A percentile compares a stretch with the other conserved stretches of the same genome.
Evolutionary conservation across 73 alveolate species (phyloP).

Genomic region (Tetrahymena elliotti): DNA sequence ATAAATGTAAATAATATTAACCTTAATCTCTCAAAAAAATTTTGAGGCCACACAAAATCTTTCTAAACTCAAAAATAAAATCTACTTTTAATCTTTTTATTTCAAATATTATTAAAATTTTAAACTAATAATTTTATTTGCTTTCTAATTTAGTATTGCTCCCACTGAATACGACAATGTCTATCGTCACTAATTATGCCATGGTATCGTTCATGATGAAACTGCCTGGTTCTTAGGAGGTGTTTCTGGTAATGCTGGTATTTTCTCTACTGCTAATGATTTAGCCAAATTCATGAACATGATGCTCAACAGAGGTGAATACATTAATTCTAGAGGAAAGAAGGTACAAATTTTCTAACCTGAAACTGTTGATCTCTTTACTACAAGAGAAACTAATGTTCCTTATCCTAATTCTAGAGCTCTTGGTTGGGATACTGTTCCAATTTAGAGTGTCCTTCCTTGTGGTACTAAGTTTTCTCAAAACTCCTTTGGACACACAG

Average conservation of each 20-base stretch:
- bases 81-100: no score
- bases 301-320: slow-evolving; percentile 19
- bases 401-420: slow-evolving; percentile 35
- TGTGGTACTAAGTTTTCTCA: slow-evolving; percentile 27
- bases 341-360: background rate
- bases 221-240: slow-evolving; percentile 43
- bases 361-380: slow-evolving; percentile 13
- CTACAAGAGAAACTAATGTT: background rate
- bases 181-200: background rate
- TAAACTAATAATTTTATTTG: background rate
- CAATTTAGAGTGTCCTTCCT: slow-evolving; percentile 24
- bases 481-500: slow-evolving; percentile 39
- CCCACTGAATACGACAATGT: slow-evolving; percentile 24
- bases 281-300: slow-evolving; percentile 29
- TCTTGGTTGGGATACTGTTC: slow-evolving; percentile 42
- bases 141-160: background rate
- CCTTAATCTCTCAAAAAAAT: no score
- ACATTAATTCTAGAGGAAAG: slow-evolving; percentile 1
- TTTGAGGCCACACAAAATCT: background rate
- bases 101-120: background rate
- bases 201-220: slow-evolving; percentile 47
- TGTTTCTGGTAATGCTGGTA: slow-evolving; percentile 47
- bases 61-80: no score
- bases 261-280: slow-evolving; percentile 35
- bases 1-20: no score